Percentiles rank a stretch among this genome's conserved stretches.
phyloP scores from a whole-genome alignment of 2,329 filamentous ascomycete genomes.

The Penicillium glabrum region DNA sequence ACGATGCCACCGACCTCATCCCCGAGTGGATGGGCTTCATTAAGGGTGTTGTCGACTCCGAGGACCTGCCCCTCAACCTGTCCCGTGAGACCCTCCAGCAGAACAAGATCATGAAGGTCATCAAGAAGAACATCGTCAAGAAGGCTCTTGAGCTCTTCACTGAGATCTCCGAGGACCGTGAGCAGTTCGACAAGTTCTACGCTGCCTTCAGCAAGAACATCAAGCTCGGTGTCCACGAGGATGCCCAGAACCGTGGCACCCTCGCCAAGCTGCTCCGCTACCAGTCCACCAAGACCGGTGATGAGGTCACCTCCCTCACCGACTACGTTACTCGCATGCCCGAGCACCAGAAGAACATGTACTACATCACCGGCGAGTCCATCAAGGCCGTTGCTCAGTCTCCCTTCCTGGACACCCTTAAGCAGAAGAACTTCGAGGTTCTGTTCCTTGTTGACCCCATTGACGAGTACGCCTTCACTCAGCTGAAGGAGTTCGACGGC shows the following conservation, averaged over 20 bases:
- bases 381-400: constrained; percentile 98
- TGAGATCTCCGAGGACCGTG: constrained; percentile 98
- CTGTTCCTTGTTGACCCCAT: constrained; percentile 99
- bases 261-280: constrained; percentile 99
- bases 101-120: constrained; percentile 99
- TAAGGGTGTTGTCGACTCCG: constrained; percentile 99
- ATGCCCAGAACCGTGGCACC: constrained; percentile 88
- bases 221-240: constrained; percentile 99
- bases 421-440: constrained; percentile 99
- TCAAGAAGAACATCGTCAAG: constrained; percentile 99
- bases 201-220: constrained; percentile 99
- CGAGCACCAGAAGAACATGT: constrained; percentile 99
- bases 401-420: constrained; percentile 97
- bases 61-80: constrained; percentile 98
- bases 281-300: constrained; percentile 98
- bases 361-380: constrained; percentile 99
- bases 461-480: constrained; percentile 98
- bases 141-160: constrained; percentile 99
- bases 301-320: constrained; percentile 88
- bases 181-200: constrained; percentile 99
- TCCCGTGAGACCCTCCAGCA: constrained; percentile 99
- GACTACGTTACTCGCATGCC: constrained; percentile 99
- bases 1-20: constrained; percentile 98
- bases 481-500: constrained; percentile 99
- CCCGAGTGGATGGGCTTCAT: constrained; percentile 99